Conservation (phyloP, 805 yeast genomes). For the Nakazawaea peltata region DNA sequence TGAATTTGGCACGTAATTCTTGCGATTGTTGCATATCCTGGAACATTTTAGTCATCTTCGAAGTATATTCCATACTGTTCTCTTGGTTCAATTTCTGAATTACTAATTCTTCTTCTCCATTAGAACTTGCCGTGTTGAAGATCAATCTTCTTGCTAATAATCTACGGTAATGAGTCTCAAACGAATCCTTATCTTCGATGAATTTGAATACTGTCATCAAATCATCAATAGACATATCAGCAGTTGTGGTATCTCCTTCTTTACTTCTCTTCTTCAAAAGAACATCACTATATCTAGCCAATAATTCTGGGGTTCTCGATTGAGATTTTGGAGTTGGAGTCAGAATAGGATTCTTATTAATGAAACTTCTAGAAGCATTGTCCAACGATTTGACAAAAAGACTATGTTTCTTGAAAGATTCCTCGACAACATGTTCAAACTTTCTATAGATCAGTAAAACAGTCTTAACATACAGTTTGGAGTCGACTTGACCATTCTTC, state of each 20-base stretch:
- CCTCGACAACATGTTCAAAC: constrained; percentile 55
- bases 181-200: constrained; percentile 89
- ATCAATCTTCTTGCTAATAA: constrained; percentile 83
- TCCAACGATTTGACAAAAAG: constrained; percentile 83
- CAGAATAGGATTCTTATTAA: constrained; percentile 79
- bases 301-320: constrained; percentile 85
- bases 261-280: constrained; percentile 70
- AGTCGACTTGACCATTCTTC: constrained; percentile 42
- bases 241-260: constrained; percentile 43
- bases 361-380: constrained; percentile 76
- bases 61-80: constrained; percentile 87
- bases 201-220: constrained; percentile 82
- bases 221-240: constrained; percentile 74
- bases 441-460: constrained; percentile 62
- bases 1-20: constrained; percentile 57
- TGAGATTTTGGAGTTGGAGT: constrained; percentile 47
- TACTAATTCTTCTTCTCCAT: constrained; percentile 76
- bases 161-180: constrained; percentile 88
- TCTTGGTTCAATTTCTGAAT: constrained; percentile 83
- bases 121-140: constrained; percentile 21
- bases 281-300: constrained; percentile 85
- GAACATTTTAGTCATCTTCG: constrained; percentile 92
- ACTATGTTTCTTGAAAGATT: constrained; percentile 66
- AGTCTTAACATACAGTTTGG: constrained; percentile 74
- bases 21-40: constrained; percentile 83